Base-by-base conservation (phyloP, 2,329 filamentous ascomycete species). In the Ophiostoma quercus region DNA sequence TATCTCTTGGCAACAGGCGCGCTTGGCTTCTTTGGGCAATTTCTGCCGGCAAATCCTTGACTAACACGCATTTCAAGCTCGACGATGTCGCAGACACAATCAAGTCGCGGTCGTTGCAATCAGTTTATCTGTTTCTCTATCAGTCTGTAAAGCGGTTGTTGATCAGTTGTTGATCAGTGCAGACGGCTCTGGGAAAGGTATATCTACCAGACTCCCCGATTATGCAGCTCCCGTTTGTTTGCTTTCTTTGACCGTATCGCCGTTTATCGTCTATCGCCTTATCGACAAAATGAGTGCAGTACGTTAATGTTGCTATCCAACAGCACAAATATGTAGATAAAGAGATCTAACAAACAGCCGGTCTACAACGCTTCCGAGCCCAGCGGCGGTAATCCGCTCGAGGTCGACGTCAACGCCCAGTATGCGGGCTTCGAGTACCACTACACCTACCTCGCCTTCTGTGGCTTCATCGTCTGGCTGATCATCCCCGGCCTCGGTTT, bases 401-500 rank as follows among this genome's bases (percentile, higher is more conserved):
- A 81, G 1, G 81, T 91, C 73, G 83, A 94, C 77, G 83, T 94
- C 74, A 94, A 94, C 79, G 84, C 92, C 72, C 93, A 86, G 83
- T 94, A 94, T 77, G 84, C 65, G 3, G 65, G 65, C 37, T 19
- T 47, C 22, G 65, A 66, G 37, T 66, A 66, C 39, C 65, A 66
- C 65, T 66, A 51, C 68, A 57, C 68, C n/a, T 69, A 69, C 62
- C 68, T 70, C 41, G 60, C 68, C 47, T 67, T 60, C 4, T 71
- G 71, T 62, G 69, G 68, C 63, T 65, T 43, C 19, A 57, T 69
- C 6, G 66, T 69, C 12, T 54, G 69, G 71, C 41, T 71, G 19
- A 71, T 71, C 67, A 92, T 96, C 81, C 93, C 93, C 2, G 93
- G 93, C 74, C 92, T 96, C 75, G 93, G 83, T 71, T 96, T 96